phyloP scores from a whole-genome alignment of 495 filamentous ascomycete species.

The Astrothelium macrocarpum region DNA sequence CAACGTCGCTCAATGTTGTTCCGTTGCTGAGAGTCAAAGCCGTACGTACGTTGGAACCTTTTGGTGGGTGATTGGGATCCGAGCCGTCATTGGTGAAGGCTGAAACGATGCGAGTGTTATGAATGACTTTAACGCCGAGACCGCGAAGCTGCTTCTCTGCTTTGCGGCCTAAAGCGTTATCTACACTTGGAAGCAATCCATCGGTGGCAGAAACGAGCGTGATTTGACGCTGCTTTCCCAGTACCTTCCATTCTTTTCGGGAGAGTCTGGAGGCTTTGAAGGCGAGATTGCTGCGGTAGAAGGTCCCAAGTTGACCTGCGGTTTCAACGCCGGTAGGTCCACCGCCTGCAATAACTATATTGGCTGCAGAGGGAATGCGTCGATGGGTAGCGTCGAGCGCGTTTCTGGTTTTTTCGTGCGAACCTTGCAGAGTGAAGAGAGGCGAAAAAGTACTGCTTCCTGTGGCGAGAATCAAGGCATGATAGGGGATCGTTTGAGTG shows the following conservation, averaged over 20 bases:
- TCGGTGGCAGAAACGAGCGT: slow-evolving; percentile 18
- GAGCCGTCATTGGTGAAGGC: slow-evolving; percentile 4
- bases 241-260: background rate
- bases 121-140: slow-evolving; percentile 22
- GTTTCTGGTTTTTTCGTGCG: slow-evolving; percentile 21
- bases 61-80: slow-evolving; percentile 6
- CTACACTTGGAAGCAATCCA: slow-evolving; percentile 16
- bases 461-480: slow-evolving; percentile 28
- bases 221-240: slow-evolving; percentile 7
- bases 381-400: slow-evolving; percentile 23
- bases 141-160: slow-evolving; percentile 16
- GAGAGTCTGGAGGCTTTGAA: slow-evolving; percentile 3
- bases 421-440: slow-evolving; percentile 25
- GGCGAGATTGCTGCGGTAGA: slow-evolving; percentile 10
- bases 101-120: slow-evolving; percentile 16
- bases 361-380: slow-evolving; percentile 14
- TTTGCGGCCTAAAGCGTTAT: slow-evolving; percentile 7
- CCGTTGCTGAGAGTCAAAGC: slow-evolving; percentile 16
- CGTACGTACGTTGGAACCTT: background rate
- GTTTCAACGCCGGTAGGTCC: slow-evolving; percentile 24
- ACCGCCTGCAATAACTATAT: slow-evolving; percentile 21
- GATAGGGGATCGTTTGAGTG: slow-evolving; percentile 21
- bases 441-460: slow-evolving; percentile 20
- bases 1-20: slow-evolving; percentile 17
- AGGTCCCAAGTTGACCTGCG: slow-evolving; percentile 23